Percentiles rank a stretch among this genome's conserved stretches.
Conservation (phyloP, 2,329 filamentous ascomycete species). For the Shiraia bambusicola region DNA sequence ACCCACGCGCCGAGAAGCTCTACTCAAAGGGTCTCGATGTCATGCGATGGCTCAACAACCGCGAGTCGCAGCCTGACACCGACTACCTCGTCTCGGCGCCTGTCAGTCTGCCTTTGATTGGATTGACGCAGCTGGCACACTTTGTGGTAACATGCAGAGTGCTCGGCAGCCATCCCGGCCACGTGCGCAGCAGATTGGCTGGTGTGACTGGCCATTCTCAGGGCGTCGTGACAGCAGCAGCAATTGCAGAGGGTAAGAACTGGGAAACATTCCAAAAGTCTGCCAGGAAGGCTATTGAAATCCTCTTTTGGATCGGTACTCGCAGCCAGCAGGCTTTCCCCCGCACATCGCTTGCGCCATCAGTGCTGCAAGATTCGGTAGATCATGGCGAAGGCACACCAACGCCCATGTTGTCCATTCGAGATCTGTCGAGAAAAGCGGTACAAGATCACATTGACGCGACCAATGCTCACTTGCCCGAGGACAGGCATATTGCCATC, state of each 20-base stretch:
- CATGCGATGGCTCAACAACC: slow-evolving; percentile 87
- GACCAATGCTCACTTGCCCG: slow-evolving; percentile 92
- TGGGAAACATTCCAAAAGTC: slow-evolving; percentile 91
- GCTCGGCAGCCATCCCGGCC: slow-evolving; percentile 83
- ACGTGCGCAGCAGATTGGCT: slow-evolving; percentile 78
- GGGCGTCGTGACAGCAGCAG: slow-evolving; percentile 89
- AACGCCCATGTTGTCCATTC: slow-evolving; percentile 96
- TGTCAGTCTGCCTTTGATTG: slow-evolving; percentile 91
- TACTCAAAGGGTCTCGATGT: slow-evolving; percentile 97
- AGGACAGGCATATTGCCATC: slow-evolving; percentile 90
- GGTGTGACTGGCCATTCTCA: slow-evolving; percentile 97
- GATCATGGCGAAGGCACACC: slow-evolving; percentile 94
- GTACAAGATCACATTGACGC: slow-evolving; percentile 96
- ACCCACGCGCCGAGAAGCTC: slow-evolving; percentile 87
- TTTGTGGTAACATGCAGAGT: slow-evolving; percentile 93
- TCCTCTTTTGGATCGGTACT: slow-evolving; percentile 98
- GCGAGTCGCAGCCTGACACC: slow-evolving; percentile 85
- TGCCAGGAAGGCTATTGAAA: slow-evolving; percentile 77
- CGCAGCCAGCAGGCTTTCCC: slow-evolving; percentile 97
- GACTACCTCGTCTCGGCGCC: slow-evolving; percentile 64
- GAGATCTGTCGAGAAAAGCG: slow-evolving; percentile 81
- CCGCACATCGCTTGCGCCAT: slow-evolving; percentile 87
- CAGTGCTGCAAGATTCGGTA: slow-evolving; percentile 85
- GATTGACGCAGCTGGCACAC: slow-evolving; percentile 91
- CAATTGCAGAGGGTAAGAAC: slow-evolving; percentile 83